Percentiles rank a stretch among this genome's conserved stretches.
phyloP scores from a whole-genome alignment of 768 basidiomycete species.

The Polyporus arcularius region DNA sequence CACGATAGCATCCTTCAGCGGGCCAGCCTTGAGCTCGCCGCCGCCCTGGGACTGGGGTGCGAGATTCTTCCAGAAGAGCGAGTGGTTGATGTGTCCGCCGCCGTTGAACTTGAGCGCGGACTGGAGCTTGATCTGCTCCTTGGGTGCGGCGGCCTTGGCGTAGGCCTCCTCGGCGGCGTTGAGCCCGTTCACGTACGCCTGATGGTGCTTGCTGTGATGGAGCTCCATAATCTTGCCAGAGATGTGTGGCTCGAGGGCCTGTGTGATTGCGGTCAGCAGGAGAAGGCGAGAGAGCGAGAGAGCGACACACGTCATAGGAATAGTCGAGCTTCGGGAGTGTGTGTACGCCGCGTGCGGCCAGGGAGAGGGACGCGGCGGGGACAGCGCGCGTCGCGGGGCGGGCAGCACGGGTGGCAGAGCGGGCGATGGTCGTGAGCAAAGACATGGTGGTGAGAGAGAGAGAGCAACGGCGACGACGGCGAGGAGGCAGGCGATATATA shows the following conservation, averaged over 20 bases:
- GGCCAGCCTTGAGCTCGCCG: constrained; percentile 63
- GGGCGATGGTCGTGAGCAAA: constrained; percentile 19
- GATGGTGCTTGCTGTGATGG: constrained; percentile 90
- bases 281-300: constrained; percentile 4
- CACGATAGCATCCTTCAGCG: constrained; percentile 74
- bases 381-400: constrained; percentile 44
- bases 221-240: constrained; percentile 91
- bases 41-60: constrained; percentile 68
- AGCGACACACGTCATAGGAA: constrained; percentile 66
- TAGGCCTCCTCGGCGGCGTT: constrained; percentile 90
- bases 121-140: constrained; percentile 82
- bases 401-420: constrained; percentile 25
- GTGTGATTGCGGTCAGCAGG: neutral
- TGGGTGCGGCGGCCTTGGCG: constrained; percentile 60
- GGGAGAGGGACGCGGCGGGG: constrained; percentile 38
- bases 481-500: too few species aligned
- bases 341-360: constrained; percentile 52
- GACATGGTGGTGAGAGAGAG: constrained; percentile 14
- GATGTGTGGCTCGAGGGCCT: constrained; percentile 89
- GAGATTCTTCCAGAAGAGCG: constrained; percentile 97
- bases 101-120: constrained; percentile 96
- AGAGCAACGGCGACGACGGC: neutral
- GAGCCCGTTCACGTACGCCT: constrained; percentile 93
- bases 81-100: constrained; percentile 96
- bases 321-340: constrained; percentile 82